Base-by-base conservation (phyloP, 2,329 filamentous ascomycete species). In the Aureobasidium uvarum region DNA sequence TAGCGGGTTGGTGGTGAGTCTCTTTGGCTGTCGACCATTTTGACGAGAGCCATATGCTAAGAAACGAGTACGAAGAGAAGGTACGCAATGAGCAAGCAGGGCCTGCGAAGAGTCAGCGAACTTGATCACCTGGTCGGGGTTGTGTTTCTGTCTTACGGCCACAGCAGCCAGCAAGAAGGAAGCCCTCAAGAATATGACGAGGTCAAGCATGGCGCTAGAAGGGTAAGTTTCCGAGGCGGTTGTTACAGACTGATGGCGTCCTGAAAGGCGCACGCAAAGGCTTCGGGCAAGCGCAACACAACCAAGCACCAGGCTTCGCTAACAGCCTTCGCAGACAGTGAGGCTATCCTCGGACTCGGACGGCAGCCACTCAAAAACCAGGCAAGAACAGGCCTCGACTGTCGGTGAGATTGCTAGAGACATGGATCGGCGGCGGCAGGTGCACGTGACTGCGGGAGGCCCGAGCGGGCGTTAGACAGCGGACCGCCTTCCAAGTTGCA, bases 11-110 rank as follows among this genome's bases (percentile, higher is more conserved):
- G n/a, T 20, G 28, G 23, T 36, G 36, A 33, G 55, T 56, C 41
- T 66, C 38, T 41, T 41, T 6, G 43, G 54, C 39, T 48, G 45
- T 41, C 50, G 46, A 38, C 58, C 56, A 59, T 43, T 52, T 11
- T 62, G 77, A 71, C 85, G 83, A 63, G 85, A 81, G 63, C 86
- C 86, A 73, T 89, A 89, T 55, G 80, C 76, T 59, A 88, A 78
- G 73, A 88, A 87, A 62, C 85, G 84, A 66, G 72, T 70, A 69
- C 79, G 80, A 56, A 88, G 76, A 50, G 79, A 73, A 66, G 83
- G 81, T 48, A 84, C 74, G 68, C 78, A 74, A 72, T 81, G 81
- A 67, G 85, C 76, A 56, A 81, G 73, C 62, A 87, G 72, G 39
- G 85, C 77, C 81, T 82, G 72, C 68, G 23, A 33, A 13, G 38